Evolutionary conservation across 176 grass and related monocot species (phyloP).

Genomic region (Melocanna baccifera): DNA sequence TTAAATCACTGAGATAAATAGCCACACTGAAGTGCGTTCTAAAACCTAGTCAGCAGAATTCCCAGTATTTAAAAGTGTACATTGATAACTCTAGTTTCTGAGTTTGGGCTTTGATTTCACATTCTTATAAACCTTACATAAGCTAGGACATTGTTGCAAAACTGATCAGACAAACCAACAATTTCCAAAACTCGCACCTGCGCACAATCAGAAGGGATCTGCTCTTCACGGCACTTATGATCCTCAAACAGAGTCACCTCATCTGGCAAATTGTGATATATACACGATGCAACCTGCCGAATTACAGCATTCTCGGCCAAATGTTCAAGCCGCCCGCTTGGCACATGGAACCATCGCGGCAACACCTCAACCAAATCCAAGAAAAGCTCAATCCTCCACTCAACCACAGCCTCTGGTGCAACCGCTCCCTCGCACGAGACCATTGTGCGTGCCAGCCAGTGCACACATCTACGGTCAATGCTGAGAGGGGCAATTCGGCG

Average conservation of each 20-base stretch:
- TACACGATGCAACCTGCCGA: conserved; percentile 63
- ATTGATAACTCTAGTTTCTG: background rate
- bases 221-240: conserved; percentile 71
- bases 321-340: conserved; percentile 61
- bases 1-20: conserved; percentile 14
- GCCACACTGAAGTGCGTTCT: background rate
- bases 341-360: conserved; percentile 62
- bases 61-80: background rate
- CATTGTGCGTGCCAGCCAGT: conserved; percentile 56
- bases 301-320: conserved; percentile 70
- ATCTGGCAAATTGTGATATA: conserved; percentile 78
- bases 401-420: conserved; percentile 38
- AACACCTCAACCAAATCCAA: conserved; percentile 81
- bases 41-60: background rate
- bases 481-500: conserved; percentile 58
- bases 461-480: conserved; percentile 50
- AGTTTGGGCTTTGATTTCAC: background rate
- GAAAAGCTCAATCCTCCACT: conserved; percentile 65
- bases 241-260: conserved; percentile 73
- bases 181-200: conserved; percentile 54
- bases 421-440: conserved; percentile 60
- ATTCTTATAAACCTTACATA: conserved; percentile 1
- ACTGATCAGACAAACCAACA: conserved; percentile 1
- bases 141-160: background rate
- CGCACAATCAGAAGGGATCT: conserved; percentile 72